Base-by-base conservation (phyloP, 495 filamentous ascomycete genomes). In the Jackrogersella multiformis region DNA sequence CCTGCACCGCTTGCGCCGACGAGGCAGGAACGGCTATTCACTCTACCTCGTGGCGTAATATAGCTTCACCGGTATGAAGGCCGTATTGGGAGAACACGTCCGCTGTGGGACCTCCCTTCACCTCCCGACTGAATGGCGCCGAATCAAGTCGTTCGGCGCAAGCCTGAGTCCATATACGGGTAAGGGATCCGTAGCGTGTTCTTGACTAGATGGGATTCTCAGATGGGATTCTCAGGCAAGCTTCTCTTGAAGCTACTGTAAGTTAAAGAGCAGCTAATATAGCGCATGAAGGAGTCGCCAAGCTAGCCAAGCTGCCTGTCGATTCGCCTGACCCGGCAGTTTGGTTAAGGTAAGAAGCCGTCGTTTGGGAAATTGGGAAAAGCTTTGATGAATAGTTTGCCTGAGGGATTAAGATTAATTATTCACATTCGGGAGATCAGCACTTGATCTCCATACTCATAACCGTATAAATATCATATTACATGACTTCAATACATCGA, bases 111-210 rank as follows among this genome's bases (percentile, higher is more conserved):
- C 61, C 10, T 20, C 39, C 10, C 8, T 41, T n/a, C 8, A 52
- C 20, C 49, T 65, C 56, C 67, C 67, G 61, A 65, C 61, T 60
- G 61, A 55, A 44, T 58, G 67, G 67, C 56, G 67, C 56, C 67
- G 45, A 70, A 70, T 66, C 67, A 70, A 61, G 42, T 52, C 6
- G 51, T 20, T 30, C 48, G 42, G 51, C 30, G 30, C 49, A 20
- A 28, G 18, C 46, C 13, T 23, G 5, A 36, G 30, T 23, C 56
- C 45, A 56, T 45, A 51, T 41, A 59, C 67, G 67, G 67, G 57
- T 64, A 62, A 49, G 48, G 30, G 59, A 61, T 58, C 67, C 61
- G 52, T 57, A 28, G 51, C 44, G 56, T 51, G 30, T 26, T 21
- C 51, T 69, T 61, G 46, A 26, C 34, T 45, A 20, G 54, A 57